Base-by-base conservation (phyloP, 2,329 filamentous ascomycete species). In the Endothia cerciana region DNA sequence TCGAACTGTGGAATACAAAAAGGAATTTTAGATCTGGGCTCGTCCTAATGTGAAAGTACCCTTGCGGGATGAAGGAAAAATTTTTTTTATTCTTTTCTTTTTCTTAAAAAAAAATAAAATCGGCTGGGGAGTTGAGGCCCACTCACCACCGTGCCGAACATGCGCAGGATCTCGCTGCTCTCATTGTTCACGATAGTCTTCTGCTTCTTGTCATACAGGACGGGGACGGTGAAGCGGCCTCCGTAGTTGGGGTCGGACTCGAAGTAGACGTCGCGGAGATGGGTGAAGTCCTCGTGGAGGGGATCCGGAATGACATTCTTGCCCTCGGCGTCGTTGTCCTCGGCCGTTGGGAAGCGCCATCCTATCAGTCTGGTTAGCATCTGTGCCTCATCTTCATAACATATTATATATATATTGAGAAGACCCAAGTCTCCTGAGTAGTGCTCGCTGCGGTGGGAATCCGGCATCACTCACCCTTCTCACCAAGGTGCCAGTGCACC, bases 401-500 rank as follows among this genome's bases (percentile, higher is more conserved):
- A 22, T 45, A 22, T 22, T n/a, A 33, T 36, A 4, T 53, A 15
- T 17, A 17, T 15, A 2, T 28, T 36, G 15, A 11, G 53, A 56
- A 47, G 43, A 17, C n/a, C n/a, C n/a, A n/a, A n/a, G n/a, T n/a
- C n/a, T n/a, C n/a, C n/a, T n/a, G n/a, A n/a, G n/a, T n/a, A n/a
- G n/a, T n/a, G n/a, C n/a, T n/a, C n/a, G n/a, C n/a, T n/a, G n/a
- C n/a, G n/a, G n/a, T n/a, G 15, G 10, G 30, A 25, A 19, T 11
- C 58, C 22, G 15, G 25, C 11, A 7, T 43, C 11, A 43, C 73
- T n/a, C 70, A 80, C 78, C 87, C 40, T 83, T 81, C 56, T 88
- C 75, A 36, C 78, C 84, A 81, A 98, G 88, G 73, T 97, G 90
- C 94, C 94, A 98, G 79, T 97, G 94, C 62, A 97, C 94, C n/a